These are phyloP conservation scores for Citrus maxima DNA, from an alignment of 345 rosid genomes.

Conservation along the genomic window DNA sequence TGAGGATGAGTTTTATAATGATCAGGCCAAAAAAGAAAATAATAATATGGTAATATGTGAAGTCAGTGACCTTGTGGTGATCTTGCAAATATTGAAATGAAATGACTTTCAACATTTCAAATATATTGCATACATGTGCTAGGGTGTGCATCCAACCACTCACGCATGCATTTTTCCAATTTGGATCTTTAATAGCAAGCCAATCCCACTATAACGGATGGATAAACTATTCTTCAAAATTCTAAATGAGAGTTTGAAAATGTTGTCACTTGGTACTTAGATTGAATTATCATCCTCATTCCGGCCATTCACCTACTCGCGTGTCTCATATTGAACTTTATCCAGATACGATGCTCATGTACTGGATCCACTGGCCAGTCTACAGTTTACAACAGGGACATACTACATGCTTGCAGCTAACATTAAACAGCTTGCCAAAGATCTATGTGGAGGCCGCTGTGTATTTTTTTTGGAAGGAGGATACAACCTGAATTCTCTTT, in stretches of 20 bases:
- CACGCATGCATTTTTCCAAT: too few relatives aligned
- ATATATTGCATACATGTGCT: background rate
- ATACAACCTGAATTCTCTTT: conserved; percentile 82
- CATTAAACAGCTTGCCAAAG: conserved; percentile 78
- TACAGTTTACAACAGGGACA: conserved; percentile 84
- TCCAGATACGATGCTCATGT: conserved; percentile 87
- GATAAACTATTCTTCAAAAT: background rate
- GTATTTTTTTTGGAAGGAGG: conserved; percentile 96
- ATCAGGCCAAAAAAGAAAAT: background rate
- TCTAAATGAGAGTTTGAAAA: background rate
- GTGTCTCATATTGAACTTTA: background rate
- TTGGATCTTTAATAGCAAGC: too few relatives aligned
- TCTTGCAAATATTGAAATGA: background rate
- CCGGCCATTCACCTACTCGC: background rate
- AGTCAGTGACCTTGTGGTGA: background rate
- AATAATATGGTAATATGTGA: background rate
- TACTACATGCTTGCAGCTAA: conserved; percentile 69
- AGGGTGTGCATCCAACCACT: background rate
- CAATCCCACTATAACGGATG: too few relatives aligned
- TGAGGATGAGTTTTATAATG: background rate
- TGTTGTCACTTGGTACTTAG: background rate
- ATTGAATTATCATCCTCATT: background rate
- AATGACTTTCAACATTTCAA: background rate
- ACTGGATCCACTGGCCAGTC: conserved; percentile 80
- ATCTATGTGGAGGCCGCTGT: conserved; percentile 82